Base-by-base conservation (phyloP, 2,329 filamentous ascomycete genomes). In the Cylindrodendrum hubeiense region DNA sequence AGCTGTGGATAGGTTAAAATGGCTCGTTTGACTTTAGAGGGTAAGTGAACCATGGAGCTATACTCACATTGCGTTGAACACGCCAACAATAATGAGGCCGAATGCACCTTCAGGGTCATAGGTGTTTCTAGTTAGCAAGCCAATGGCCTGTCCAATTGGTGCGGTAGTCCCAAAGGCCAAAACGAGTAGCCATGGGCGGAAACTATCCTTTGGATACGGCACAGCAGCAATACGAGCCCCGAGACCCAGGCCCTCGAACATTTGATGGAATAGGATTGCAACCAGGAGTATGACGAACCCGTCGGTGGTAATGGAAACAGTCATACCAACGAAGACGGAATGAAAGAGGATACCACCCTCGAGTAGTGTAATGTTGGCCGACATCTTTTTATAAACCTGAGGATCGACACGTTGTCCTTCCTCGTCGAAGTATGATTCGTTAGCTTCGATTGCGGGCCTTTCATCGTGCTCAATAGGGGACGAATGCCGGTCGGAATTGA, bases 271-370 rank as follows among this genome's bases (percentile, higher is more conserved):
- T 33, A 90, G 80, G 63, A 93, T 92, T 66, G 91, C 91, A 51
- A 92, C 80, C 8, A 93, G 83, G 4, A 93, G 84, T 26, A 93
- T 83, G 60, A 90, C 78, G 76, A 92, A 93, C 4, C 89, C 87
- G 1, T 91, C 88, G 2, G 87, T 87, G 21, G 90, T 90, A 68
- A 93, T 90, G 26, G 89, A 91, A 26, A 93, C 80, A 0, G 91
- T 91, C 84, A 93, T 91, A 63, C 90, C 90, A 61, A 93, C 91
- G 76, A 93, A 93, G 64, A 94, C 86, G 66, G 89, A 92, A 79
- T 94, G 92, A 76, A 94, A 94, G 12, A 94, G 83, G 68, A 94
- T 94, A 66, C 92, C 92, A 61, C 91, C 90, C 78, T 94, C 92
- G 5, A 94, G 85, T 3, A 94, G 85, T 5, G 92, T 87, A 69